phyloP scores from a whole-genome alignment of 306 rosid species.

The Cucurbita pepo region DNA sequence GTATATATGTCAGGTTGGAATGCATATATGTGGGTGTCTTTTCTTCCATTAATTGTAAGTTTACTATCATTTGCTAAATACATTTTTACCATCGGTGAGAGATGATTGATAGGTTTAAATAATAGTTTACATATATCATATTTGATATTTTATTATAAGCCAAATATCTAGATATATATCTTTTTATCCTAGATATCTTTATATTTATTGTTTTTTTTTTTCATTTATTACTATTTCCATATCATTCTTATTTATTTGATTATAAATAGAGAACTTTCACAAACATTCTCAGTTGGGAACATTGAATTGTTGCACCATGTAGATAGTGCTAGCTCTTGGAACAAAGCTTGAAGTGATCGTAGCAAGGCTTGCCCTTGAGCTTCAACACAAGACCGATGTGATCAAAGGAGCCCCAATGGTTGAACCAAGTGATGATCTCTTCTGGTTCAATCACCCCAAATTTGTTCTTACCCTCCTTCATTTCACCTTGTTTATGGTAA shows the following conservation, averaged over 20 bases:
- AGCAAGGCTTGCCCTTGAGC: conserved; percentile 31
- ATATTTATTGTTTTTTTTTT: too few relatives aligned
- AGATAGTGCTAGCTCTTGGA: conserved; percentile 37
- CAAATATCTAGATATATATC: too few relatives aligned
- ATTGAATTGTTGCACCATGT: not conserved
- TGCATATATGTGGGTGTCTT: conserved; percentile 39
- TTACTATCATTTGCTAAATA: too few relatives aligned
- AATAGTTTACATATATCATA: too few relatives aligned
- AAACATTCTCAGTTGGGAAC: too few relatives aligned
- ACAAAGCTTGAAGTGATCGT: conserved; percentile 41
- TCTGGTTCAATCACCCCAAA: conserved; percentile 42
- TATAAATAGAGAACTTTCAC: too few relatives aligned
- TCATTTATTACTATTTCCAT: too few relatives aligned
- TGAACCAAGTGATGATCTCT: conserved; percentile 34
- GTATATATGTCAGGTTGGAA: conserved; percentile 33
- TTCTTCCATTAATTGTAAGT: conserved; percentile 31
- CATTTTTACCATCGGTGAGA: too few relatives aligned
- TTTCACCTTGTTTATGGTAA: conserved; percentile 38
- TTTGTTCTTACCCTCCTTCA: conserved; percentile 31
- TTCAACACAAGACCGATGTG: conserved; percentile 13
- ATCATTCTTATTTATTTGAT: too few relatives aligned
- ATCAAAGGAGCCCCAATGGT: conserved; percentile 43
- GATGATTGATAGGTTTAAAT: too few relatives aligned
- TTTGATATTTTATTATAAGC: too few relatives aligned
- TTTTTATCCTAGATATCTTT: too few relatives aligned